Evolutionary conservation across 495 filamentous ascomycete genomes (phyloP), one percentile per base, ranked within the genome.

Genomic region (Neurospora sp.): DNA sequence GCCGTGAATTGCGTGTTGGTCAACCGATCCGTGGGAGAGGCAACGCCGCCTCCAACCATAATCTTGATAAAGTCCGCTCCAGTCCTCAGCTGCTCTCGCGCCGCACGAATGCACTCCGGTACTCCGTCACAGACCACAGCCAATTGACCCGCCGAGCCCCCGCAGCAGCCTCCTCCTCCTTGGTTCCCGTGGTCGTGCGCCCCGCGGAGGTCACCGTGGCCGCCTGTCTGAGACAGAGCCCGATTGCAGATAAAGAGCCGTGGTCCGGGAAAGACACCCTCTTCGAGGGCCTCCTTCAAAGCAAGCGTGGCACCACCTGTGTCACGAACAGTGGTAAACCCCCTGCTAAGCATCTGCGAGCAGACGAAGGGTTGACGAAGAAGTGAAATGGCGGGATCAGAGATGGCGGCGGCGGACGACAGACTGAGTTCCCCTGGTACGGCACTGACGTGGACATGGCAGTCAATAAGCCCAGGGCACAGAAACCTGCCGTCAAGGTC

Each of bases 61-160:
- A 89, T 88, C 79, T 89, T 89, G 79, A 89, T 79, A 72, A 89
- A 88, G 69, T 88, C 84, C 1, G 87, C 85, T 2, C 87, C 87
- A 1, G 77, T 80, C 18, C 87, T 81, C 16, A 89, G 77, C 74
- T 88, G 85, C 54, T 89, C 87, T 16, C 87, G 80, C 0, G 84
- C 85, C 38, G 81, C 81, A 40, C 83, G 81, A 70, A 87, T 79
- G 72, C 86, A 88, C 66, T 85, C 86, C 0, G 85, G 77, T 4
- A 86, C 85, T 5, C 87, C 87, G 74, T 89, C 86, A 54, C 83
- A 85, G 1, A 88, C 66, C 5, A 85, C 80, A 1, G 83, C 84
- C 2, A 83, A 75, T 18, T 42, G 38, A 2, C 76, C 74, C 72
- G 75, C 78, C 31, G 79, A 78, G 27, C 78, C 78, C 7, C 83